phyloP scores from a whole-genome alignment of 2,329 filamentous ascomycete genomes.

The Aspergillus hiratsukae region DNA sequence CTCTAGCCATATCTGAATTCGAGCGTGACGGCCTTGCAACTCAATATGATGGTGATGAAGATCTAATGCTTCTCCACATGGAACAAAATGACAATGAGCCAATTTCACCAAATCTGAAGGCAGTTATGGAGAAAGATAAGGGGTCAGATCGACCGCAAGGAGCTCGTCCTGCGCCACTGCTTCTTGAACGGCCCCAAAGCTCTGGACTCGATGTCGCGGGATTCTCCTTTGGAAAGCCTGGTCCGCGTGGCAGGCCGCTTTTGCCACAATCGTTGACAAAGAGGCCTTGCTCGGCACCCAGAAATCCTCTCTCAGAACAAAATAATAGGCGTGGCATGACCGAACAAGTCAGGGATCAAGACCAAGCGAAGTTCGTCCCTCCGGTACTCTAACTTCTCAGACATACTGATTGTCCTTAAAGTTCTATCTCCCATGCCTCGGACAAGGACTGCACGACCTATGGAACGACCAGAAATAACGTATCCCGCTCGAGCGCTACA shows the following conservation, averaged over 20 bases:
- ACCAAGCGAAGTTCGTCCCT: not conserved
- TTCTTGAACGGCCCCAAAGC: constrained; percentile 30
- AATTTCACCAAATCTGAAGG: constrained; percentile 12
- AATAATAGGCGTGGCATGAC: not conserved
- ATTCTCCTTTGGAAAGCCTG: constrained; percentile 34
- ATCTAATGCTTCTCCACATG: constrained; percentile 17
- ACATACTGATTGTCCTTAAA: not conserved
- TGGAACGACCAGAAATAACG: too few species aligned
- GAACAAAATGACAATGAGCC: constrained; percentile 11
- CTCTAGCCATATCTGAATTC: not conserved
- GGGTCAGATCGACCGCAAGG: constrained; percentile 3
- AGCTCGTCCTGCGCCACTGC: constrained; percentile 12
- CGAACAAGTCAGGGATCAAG: not conserved
- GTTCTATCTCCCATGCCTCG: not conserved
- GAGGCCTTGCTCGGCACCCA: not conserved
- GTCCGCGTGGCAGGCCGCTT: constrained; percentile 19
- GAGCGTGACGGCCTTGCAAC: not conserved
- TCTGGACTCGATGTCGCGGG: constrained; percentile 23
- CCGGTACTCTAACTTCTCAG: not conserved
- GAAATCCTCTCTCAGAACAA: not conserved
- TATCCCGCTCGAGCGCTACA: too few species aligned
- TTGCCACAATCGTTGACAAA: constrained; percentile 17
- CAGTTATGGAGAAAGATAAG: constrained; percentile 13
- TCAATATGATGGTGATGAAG: constrained; percentile 14
- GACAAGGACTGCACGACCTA: not conserved